Conservation (phyloP, 495 filamentous ascomycete genomes). For the Aspergillus asperescens region DNA sequence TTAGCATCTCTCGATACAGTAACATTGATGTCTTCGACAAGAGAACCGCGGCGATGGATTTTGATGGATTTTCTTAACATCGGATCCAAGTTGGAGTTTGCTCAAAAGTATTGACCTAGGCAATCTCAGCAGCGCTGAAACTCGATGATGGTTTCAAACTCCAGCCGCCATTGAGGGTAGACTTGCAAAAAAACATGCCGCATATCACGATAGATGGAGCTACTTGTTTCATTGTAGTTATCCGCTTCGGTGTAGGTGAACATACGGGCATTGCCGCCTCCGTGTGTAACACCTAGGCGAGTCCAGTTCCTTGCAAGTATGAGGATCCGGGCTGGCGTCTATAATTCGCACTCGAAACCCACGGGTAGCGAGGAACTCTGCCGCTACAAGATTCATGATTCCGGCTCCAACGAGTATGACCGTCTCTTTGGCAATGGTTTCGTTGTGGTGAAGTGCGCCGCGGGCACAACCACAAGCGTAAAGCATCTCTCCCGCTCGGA, state of each 20-base stretch:
- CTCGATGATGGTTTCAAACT: background rate
- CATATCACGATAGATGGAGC: background rate
- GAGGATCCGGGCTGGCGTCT: background rate
- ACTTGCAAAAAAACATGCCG: background rate
- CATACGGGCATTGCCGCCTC: conserved; percentile 1
- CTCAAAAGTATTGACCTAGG: conserved; percentile 2
- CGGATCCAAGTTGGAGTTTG: background rate
- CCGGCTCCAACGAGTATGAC: conserved; percentile 6
- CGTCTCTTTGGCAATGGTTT: background rate
- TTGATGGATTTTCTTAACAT: too few species aligned
- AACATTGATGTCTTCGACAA: conserved; percentile 7
- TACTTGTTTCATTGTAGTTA: conserved; percentile 4
- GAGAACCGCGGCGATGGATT: background rate
- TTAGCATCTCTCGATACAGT: background rate
- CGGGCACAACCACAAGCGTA: background rate
- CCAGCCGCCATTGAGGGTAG: background rate
- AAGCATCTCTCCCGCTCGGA: background rate
- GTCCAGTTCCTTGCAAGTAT: background rate
- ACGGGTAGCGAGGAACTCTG: conserved; percentile 4
- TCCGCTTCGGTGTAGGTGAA: conserved; percentile 1
- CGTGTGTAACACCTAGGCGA: background rate
- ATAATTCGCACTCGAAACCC: background rate
- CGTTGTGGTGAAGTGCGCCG: background rate
- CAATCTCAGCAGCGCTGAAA: background rate
- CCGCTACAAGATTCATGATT: conserved; percentile 1